Evolutionary conservation across 495 filamentous ascomycete species (phyloP).

Genomic region (Stereocaulon alpinum): DNA sequence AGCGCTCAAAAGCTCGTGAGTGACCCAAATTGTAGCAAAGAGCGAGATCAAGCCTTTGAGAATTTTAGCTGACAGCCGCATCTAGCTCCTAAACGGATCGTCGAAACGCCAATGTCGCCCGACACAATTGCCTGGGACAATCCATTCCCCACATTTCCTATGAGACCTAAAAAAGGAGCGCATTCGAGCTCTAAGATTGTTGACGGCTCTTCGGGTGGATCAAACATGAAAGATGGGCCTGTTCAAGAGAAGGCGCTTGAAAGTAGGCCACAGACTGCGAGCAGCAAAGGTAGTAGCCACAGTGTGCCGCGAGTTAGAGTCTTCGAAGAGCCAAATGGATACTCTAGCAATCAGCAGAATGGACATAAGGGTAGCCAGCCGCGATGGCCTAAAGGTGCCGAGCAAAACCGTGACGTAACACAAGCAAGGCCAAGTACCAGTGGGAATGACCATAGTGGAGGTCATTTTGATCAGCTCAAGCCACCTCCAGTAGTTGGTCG

Average conservation of each 20-base stretch:
- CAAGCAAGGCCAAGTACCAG: constrained; percentile 3
- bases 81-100: constrained; percentile 23
- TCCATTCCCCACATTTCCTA: constrained; percentile 57
- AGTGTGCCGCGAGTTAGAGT: not conserved
- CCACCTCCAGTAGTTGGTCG: constrained; percentile 3
- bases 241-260: constrained; percentile 44
- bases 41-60: not conserved
- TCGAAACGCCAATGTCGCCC: constrained; percentile 34
- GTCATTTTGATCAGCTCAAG: constrained; percentile 7
- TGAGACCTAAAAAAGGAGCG: constrained; percentile 34
- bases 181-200: not conserved
- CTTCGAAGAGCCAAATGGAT: not conserved
- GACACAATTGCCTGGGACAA: constrained; percentile 50
- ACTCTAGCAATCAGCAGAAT: not conserved
- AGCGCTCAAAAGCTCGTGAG: constrained; percentile 12
- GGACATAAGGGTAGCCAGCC: not conserved
- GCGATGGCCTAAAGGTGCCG: not conserved
- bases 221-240: constrained; percentile 44
- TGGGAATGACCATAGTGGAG: not conserved
- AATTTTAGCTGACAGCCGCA: constrained; percentile 1
- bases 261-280: constrained; percentile 28
- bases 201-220: constrained; percentile 23
- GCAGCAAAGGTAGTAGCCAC: constrained; percentile 11
- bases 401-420: not conserved
- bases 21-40: not conserved